Conservation (phyloP, 768 basidiomycete species). For the Pisolithus albus region DNA sequence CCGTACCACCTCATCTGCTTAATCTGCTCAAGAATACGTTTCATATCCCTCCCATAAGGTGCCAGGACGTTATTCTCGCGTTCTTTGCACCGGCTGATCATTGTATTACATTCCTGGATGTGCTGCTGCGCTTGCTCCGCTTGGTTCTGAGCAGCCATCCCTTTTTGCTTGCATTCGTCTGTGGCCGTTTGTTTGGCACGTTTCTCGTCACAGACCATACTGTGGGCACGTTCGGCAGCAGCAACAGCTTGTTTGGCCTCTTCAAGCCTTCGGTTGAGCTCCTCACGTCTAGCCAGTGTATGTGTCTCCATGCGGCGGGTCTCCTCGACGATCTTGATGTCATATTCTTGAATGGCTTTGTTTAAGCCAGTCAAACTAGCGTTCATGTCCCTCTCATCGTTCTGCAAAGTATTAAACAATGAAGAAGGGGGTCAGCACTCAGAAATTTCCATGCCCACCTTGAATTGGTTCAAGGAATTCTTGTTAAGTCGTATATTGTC, state of each 20-base stretch:
- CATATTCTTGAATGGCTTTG: constrained; percentile 28
- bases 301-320: constrained; percentile 45
- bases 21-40: constrained; percentile 49
- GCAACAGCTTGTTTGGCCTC: constrained; percentile 35
- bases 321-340: constrained; percentile 48
- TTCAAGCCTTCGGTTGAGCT: constrained; percentile 45
- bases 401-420: constrained; percentile 27
- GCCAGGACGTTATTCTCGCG: constrained; percentile 52
- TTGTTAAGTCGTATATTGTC: constrained; percentile 43
- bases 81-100: constrained; percentile 44
- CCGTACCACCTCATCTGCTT: constrained; percentile 53
- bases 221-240: constrained; percentile 31
- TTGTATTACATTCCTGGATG: constrained; percentile 41
- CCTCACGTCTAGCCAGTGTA: constrained; percentile 58
- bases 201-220: constrained; percentile 29
- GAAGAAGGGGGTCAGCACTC: not conserved
- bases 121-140: constrained; percentile 28
- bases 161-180: constrained; percentile 30
- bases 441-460: constrained; percentile 29
- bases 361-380: constrained; percentile 30
- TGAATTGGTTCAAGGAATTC: constrained; percentile 35
- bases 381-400: constrained; percentile 46
- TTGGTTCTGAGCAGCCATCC: constrained; percentile 30
- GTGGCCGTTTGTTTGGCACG: constrained; percentile 23
- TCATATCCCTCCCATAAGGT: constrained; percentile 59